These are phyloP conservation scores for Beta macrorhiza DNA, from an alignment of 179 eudicot genomes.

Conservation along the genomic window DNA sequence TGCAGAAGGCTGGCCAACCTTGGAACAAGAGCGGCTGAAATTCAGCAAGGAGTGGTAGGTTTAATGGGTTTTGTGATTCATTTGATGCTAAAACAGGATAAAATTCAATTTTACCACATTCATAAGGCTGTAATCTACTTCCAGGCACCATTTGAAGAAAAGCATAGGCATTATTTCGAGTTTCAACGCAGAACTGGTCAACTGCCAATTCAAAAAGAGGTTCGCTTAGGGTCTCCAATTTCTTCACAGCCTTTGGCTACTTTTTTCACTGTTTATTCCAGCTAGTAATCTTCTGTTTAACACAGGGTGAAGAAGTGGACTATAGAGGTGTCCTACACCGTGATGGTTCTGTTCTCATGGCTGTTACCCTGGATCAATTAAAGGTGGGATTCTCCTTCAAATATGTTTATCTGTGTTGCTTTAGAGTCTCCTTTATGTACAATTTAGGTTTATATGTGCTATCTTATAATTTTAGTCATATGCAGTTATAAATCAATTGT, in stretches of 20 bases:
- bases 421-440: neutral
- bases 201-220: constrained; percentile 89
- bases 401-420: neutral
- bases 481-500: neutral
- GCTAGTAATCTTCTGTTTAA: constrained; percentile 3
- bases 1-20: constrained; percentile 91
- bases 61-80: constrained; percentile 7
- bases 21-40: constrained; percentile 71
- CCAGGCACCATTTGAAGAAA: constrained; percentile 94
- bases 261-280: constrained; percentile 6
- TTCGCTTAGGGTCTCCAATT: constrained; percentile 23
- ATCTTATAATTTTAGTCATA: neutral
- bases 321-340: constrained; percentile 94
- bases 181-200: constrained; percentile 93
- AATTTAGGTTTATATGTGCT: neutral
- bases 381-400: constrained; percentile 46
- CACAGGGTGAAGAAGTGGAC: constrained; percentile 91
- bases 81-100: neutral
- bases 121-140: constrained; percentile 15
- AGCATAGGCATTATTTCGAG: constrained; percentile 87
- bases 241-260: neutral
- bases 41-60: constrained; percentile 96
- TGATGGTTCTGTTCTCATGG: constrained; percentile 98
- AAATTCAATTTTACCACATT: neutral
- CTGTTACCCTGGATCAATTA: constrained; percentile 75